Evolutionary conservation across 225 moss, liverwort and hornwort species (phyloP), one percentile per base, ranked within the genome.

Genomic region (Physcomitrellopsis africana): DNA sequence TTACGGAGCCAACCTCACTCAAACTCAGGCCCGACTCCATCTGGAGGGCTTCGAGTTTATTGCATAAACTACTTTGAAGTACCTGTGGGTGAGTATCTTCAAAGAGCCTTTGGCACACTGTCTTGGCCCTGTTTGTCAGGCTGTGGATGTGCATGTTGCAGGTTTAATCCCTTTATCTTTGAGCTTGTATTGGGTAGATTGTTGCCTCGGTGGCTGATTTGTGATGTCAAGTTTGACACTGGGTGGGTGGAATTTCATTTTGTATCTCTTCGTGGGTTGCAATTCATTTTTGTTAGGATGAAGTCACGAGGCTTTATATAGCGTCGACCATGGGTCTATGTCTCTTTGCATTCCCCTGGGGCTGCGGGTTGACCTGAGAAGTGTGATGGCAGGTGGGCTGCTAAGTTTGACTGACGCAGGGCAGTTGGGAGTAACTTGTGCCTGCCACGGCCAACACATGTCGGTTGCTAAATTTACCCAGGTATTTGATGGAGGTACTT

Each of bases 391-490:
- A 96, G 96, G 74, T 68, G 96, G 96, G 73, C 90, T 90, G 78
- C 82, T 96, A n/a, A 86, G 85, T 48, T 78, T 96, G 65, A 89
- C 92, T 59, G 86, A 92, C 62, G 68, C 73, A 19, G 91, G 96
- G 70, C 91, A 92, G 65, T 78, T 96, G 76, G 96, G 96, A 60
- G 92, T 94, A 57, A 82, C 89, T 74, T 96, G 96, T 80, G 77
- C 83, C 66, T 96, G 96, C 81, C 96, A 96, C 72, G 75, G 77
- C 72, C 74, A 71, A 61, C 88, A 77, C 48, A 96, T 94, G 94
- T 94, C 96, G 67, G 96, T 96, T 66, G 80, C 86, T 59, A 96
- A 84, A 74, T 96, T 96, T 55, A 81, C 87, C 51, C 89, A 92
- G 92, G 96, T 96, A 87, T 74, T 69, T 32, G 32, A 37, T 4